These are phyloP conservation scores for Trichoderma oligosporum DNA, from an alignment of 2,329 filamentous ascomycete genomes.

Conservation along the genomic window DNA sequence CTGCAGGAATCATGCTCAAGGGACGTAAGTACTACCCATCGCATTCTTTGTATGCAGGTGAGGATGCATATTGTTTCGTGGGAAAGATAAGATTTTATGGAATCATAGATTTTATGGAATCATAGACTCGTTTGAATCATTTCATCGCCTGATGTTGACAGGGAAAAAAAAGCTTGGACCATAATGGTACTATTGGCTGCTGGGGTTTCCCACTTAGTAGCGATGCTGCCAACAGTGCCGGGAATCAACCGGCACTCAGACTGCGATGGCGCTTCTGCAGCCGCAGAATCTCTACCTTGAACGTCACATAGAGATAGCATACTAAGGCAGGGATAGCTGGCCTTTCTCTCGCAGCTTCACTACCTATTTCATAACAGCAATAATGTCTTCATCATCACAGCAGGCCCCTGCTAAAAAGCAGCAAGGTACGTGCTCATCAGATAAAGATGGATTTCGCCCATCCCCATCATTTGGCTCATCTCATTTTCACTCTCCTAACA, in stretches of 20 bases:
- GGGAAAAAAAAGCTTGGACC: slow-evolving; percentile 31
- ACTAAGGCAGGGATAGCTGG: slow-evolving; percentile 5
- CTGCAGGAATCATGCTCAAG: not conserved
- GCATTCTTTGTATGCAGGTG: slow-evolving; percentile 94
- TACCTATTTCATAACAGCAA: not conserved
- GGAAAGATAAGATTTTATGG: not conserved
- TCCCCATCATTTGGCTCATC: not conserved
- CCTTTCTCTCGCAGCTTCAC: not conserved
- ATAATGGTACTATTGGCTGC: not conserved
- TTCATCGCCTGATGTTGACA: not conserved
- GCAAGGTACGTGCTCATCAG: slow-evolving; percentile 53
- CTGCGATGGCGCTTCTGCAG: not conserved
- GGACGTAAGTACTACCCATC: slow-evolving; percentile 54
- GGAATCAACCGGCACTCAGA: slow-evolving; percentile 10
- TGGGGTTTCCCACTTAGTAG: slow-evolving; percentile 3
- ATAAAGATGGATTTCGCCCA: not conserved
- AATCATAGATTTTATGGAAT: not conserved
- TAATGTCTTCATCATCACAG: slow-evolving; percentile 34
- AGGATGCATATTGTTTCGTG: slow-evolving; percentile 73
- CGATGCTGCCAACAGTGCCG: slow-evolving; percentile 16
- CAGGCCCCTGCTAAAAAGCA: slow-evolving; percentile 64
- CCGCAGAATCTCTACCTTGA: slow-evolving; percentile 11
- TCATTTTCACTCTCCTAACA: not conserved
- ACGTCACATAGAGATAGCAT: not conserved
- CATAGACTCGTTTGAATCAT: not conserved